phyloP scores from a whole-genome alignment of 1,284 basidiomycete species.

The Phellopilus nigrolimitatus region DNA sequence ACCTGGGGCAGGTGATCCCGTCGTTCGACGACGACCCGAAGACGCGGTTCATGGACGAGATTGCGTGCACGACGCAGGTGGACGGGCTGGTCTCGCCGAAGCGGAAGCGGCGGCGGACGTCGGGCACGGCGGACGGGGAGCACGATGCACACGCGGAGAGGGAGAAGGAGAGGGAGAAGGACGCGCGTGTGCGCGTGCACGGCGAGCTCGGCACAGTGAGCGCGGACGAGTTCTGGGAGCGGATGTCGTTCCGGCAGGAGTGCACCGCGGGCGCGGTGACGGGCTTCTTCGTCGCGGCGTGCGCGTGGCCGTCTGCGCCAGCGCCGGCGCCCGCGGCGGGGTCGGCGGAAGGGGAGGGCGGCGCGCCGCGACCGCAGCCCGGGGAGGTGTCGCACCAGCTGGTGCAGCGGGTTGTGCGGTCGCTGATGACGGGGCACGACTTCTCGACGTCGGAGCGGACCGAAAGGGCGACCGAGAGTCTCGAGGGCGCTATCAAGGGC shows the following conservation, averaged over 20 bases:
- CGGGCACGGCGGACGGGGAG: slow-evolving; percentile 10
- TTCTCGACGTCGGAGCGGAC: slow-evolving; percentile 67
- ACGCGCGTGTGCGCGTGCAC: slow-evolving; percentile 24
- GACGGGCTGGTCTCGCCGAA: slow-evolving; percentile 57
- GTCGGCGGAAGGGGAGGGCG: slow-evolving; percentile 18
- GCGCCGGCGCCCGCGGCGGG: no score
- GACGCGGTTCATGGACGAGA: slow-evolving; percentile 84
- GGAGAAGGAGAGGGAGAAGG: slow-evolving; percentile 29
- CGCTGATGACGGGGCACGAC: slow-evolving; percentile 69
- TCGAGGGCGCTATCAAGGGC: slow-evolving; percentile 63
- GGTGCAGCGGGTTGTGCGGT: slow-evolving; percentile 61
- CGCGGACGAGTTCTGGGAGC: slow-evolving; percentile 86
- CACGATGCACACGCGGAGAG: slow-evolving; percentile 23
- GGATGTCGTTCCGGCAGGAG: slow-evolving; percentile 92
- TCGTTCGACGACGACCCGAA: slow-evolving; percentile 93
- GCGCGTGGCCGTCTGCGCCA: slow-evolving; percentile 29
- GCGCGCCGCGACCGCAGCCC: slow-evolving; percentile 44
- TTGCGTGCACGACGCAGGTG: slow-evolving; percentile 64
- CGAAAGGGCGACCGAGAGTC: slow-evolving; percentile 60
- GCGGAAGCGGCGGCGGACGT: slow-evolving; percentile 45
- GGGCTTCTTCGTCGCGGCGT: slow-evolving; percentile 76
- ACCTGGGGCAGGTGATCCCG: slow-evolving; percentile 76
- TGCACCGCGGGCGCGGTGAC: slow-evolving; percentile 82
- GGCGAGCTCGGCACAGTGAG: slow-evolving; percentile 55
- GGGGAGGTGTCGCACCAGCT: slow-evolving; percentile 63